Conservation (phyloP, 2,329 filamentous ascomycete genomes). For the Cercospora janseana region DNA sequence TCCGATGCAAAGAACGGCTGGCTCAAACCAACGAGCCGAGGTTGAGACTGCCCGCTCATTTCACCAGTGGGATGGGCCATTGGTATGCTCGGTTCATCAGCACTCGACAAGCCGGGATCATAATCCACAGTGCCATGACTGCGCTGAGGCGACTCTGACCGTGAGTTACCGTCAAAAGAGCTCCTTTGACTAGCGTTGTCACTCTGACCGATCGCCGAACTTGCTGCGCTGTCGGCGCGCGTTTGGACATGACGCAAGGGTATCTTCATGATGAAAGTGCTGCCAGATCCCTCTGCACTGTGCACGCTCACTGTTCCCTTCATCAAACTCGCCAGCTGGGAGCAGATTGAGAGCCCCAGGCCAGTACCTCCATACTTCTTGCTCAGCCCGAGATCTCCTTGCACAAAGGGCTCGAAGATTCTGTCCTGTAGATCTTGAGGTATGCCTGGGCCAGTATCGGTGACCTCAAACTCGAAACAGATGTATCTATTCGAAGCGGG, state of each 20-base stretch:
- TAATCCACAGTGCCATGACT: constrained; percentile 22
- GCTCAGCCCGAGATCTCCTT: constrained; percentile 84
- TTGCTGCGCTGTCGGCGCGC: constrained; percentile 55
- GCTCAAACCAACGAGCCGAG: constrained; percentile 77
- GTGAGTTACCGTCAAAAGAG: constrained; percentile 22
- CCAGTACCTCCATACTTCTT: constrained; percentile 90
- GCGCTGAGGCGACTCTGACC: constrained; percentile 12
- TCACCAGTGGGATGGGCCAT: constrained; percentile 39
- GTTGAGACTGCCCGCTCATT: constrained; percentile 58
- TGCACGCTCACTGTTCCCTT: constrained; percentile 69
- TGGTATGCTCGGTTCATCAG: constrained; percentile 20
- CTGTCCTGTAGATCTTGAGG: constrained; percentile 71
- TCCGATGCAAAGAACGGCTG: constrained; percentile 71
- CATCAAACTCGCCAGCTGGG: constrained; percentile 81
- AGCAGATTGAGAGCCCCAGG: constrained; percentile 82
- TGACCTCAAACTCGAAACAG: constrained; percentile 81
- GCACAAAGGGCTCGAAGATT: constrained; percentile 92
- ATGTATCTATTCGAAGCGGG: constrained; percentile 64
- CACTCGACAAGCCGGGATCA: constrained; percentile 24
- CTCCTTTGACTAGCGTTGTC: constrained; percentile 17
- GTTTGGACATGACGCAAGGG: constrained; percentile 75
- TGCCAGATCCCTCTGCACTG: constrained; percentile 71
- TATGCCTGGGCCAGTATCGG: constrained; percentile 86
- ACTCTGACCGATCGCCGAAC: constrained; percentile 34
- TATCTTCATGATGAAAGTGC: constrained; percentile 78